Evolutionary conservation across 23 red algal genomes (phyloP).

Genomic region (Porphyridium purpureum): DNA sequence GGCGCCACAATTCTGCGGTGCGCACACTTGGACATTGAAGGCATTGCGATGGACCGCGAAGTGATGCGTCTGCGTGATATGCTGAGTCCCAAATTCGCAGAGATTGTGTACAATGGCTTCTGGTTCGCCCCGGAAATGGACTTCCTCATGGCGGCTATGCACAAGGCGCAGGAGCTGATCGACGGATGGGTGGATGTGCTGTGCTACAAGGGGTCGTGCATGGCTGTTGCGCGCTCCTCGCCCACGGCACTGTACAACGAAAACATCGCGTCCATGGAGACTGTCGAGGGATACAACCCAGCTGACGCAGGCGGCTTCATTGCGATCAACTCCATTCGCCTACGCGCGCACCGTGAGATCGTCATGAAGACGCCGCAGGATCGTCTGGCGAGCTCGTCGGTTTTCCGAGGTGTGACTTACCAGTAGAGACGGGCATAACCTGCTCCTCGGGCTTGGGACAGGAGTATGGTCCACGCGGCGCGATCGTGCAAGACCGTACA

Average conservation of each 20-base stretch:
- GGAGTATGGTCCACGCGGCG: too few species aligned
- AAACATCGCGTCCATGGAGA: conserved; percentile 83
- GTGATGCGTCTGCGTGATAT: conserved; percentile 97
- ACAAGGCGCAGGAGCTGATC: conserved; percentile 95
- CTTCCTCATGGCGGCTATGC: conserved; percentile 79
- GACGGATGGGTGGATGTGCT: conserved; percentile 95
- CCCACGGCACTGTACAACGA: conserved; percentile 71
- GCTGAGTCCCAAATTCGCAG: conserved; percentile 87
- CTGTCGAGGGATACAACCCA: conserved; percentile 64
- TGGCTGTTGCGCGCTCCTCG: conserved; percentile 81
- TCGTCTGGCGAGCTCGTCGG: too few species aligned
- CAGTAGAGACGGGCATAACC: too few species aligned
- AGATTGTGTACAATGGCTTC: conserved; percentile 93
- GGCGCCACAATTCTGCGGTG: conserved; percentile 78
- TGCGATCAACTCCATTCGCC: conserved; percentile 80
- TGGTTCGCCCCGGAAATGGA: conserved; percentile 97
- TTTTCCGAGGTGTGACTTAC: too few species aligned
- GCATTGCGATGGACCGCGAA: conserved; percentile 97
- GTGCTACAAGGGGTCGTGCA: conserved; percentile 84
- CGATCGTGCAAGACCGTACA: too few species aligned
- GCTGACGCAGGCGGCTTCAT: conserved; percentile 92
- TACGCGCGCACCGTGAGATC: conserved; percentile 83
- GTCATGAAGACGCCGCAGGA: too few species aligned
- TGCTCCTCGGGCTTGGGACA: too few species aligned
- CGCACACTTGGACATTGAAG: conserved; percentile 97